Evolutionary conservation across 2,329 filamentous ascomycete genomes (phyloP), one percentile per base, ranked within the genome.

Genomic region (Davidsoniella australis): DNA sequence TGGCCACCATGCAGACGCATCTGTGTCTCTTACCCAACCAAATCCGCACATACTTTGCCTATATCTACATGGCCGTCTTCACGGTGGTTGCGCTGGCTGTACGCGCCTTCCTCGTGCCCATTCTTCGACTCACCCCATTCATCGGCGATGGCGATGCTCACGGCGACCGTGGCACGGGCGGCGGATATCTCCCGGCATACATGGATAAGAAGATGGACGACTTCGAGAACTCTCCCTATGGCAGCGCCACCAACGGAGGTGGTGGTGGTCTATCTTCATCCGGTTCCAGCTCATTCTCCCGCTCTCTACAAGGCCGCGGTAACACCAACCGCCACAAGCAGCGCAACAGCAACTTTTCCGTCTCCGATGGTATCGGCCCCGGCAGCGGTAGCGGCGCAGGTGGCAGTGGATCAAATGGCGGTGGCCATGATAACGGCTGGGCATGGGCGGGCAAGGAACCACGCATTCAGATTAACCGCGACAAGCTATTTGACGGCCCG

Each of bases 11-110:
- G 3, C 85, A 96, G 64, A 91, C 85, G 1, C 85, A 93, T 55
- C 74, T 96, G 2, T 98, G 91, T 60, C 73, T 98, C 2, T 71
- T 96, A 7, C 91, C 91, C 0, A 86, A 89, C 62, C 87, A 95
- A 62, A 69, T 95, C 9, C 74, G 75, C 45, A 88, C 87, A 5
- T 94, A 89, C 63, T 77, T 91, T 54, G 74, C 76, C 50, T 98
- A 98, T 60, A 76, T 70, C 33, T 66, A 73, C 24, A 68, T 91
- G 14, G 67, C 81, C 1, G 69, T 71, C 17, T 56, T 77, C 4
- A 70, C 67, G 18, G 41, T 78, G 10, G 58, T 72, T 12, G 53
- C 72, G 4, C 66, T 81, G 5, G 61, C 66, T 41, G 62, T 72
- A 6, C 68, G 76, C 16, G 73, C 76, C 4, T 63, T 79, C 41